Evolutionary conservation across 1,139 yeast genomes (phyloP).

Genomic region (Candida gigantensis): DNA sequence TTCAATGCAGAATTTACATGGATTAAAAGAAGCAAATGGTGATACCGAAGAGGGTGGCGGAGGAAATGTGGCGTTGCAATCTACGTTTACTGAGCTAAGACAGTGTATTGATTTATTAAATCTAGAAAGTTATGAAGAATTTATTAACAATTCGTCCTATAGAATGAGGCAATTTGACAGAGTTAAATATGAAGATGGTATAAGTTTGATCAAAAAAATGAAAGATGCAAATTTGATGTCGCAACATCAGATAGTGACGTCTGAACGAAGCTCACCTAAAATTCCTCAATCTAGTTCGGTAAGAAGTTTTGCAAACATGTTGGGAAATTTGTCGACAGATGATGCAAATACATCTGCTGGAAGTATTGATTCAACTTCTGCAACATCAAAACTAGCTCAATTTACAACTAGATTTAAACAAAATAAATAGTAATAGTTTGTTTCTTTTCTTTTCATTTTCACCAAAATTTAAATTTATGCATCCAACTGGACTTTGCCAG

Average conservation of each 20-base stretch:
- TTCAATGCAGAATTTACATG: conserved; percentile 37
- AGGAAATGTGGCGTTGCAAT: conserved; percentile 42
- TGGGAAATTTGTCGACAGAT: conserved; percentile 7
- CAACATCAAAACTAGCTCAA: conserved; percentile 45
- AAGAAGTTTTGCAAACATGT: conserved; percentile 8
- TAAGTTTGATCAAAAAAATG: conserved; percentile 40
- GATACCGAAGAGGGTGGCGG: conserved; percentile 33
- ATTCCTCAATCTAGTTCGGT: conserved; percentile 10
- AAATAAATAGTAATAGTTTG: conserved; percentile 6
- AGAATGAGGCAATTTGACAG: conserved; percentile 47
- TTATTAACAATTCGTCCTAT: conserved; percentile 36
- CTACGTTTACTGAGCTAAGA: conserved; percentile 48
- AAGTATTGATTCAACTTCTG: conserved; percentile 29
- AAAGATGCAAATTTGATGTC: conserved; percentile 12
- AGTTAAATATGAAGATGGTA: conserved; percentile 44
- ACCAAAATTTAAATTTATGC: conserved; percentile 26
- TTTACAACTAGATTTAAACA: conserved; percentile 37
- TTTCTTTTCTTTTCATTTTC: conserved; percentile 7
- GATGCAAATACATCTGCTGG: conserved; percentile 23
- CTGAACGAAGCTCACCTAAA: conserved; percentile 4
- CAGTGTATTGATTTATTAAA: conserved; percentile 46
- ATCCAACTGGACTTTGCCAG: conserved; percentile 18
- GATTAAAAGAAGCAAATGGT: conserved; percentile 9
- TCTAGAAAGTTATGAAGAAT: conserved; percentile 40
- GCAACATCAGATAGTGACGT: conserved; percentile 1